Conservation (phyloP, 2,329 filamentous ascomycete species). For the Fusarium sp. region DNA sequence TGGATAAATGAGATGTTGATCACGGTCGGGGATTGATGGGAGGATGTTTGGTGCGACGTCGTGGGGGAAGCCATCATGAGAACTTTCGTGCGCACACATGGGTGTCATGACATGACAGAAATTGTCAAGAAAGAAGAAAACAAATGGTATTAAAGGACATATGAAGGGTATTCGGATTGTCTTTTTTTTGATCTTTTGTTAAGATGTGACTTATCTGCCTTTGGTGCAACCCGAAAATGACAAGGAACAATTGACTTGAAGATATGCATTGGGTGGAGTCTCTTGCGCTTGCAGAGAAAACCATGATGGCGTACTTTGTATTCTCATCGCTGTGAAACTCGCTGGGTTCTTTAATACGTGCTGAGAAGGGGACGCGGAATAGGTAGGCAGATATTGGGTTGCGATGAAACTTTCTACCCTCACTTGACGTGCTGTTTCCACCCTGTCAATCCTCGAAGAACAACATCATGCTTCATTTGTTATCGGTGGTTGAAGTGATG, state of each 20-base stretch:
- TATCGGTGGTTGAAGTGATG: no score
- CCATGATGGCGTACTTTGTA: slow-evolving; percentile 18
- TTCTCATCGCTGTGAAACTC: neutral
- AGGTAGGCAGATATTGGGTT: neutral
- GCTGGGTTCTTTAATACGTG: neutral
- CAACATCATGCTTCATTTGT: no score
- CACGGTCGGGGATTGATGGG: neutral
- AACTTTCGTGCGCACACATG: neutral
- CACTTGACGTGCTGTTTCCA: no score
- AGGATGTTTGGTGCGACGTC: neutral
- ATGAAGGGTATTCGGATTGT: fast-evolving
- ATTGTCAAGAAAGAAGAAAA: neutral
- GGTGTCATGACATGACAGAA: neutral
- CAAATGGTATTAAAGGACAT: neutral
- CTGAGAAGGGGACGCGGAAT: neutral
- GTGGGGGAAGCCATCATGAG: neutral
- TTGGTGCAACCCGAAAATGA: neutral
- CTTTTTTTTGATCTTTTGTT: neutral
- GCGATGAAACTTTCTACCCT: no score
- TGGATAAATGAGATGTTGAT: neutral
- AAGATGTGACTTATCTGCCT: neutral
- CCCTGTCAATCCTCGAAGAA: no score
- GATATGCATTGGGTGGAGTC: slow-evolving; percentile 38
- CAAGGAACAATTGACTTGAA: slow-evolving; percentile 33
- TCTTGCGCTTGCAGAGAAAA: slow-evolving; percentile 26